Evolutionary conservation across 345 rosid species (phyloP).

Genomic region (Brassica napus): Da-Ae NC_063439.1:8673501-8674000

Average conservation of each 20-base stretch:
- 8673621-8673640: conserved; percentile 63
- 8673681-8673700: too few species aligned
- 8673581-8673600: conserved; percentile 92
- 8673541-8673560: too few species aligned
- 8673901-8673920: conserved; percentile 44
- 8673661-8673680: conserved; percentile 15
- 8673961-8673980: conserved; percentile 19
- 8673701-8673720: too few species aligned
- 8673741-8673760: too few species aligned
- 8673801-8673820: conserved; percentile 58
- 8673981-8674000: neutral
- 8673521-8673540: neutral
- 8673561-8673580: conserved; percentile 57
- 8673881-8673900: conserved; percentile 60
- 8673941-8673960: neutral
- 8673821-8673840: conserved; percentile 79
- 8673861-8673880: conserved; percentile 81
- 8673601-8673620: conserved; percentile 84
- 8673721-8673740: conserved; percentile 13
- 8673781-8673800: neutral
- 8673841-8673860: conserved; percentile 52
- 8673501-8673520: conserved; percentile 1
- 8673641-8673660: conserved; percentile 57
- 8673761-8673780: neutral
- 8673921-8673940: neutral